Evolutionary conservation across 768 basidiomycete species (phyloP).

Genomic region (Hericium erinaceus): DNA sequence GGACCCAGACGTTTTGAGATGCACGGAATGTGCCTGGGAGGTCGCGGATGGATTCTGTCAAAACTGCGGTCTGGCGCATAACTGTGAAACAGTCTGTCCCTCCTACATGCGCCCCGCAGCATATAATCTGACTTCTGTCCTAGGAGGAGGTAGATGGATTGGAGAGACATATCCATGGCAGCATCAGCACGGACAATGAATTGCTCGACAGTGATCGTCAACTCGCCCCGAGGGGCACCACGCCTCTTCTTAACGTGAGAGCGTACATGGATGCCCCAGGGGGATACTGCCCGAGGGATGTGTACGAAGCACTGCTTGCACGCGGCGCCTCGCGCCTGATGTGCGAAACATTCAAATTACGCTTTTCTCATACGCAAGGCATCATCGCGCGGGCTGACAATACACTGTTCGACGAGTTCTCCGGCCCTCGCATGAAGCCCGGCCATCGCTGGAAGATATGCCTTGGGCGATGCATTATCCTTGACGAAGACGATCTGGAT

Average conservation of each 20-base stretch:
- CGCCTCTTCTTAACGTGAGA: slow-evolving; percentile 20
- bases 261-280: slow-evolving; percentile 4
- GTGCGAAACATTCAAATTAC: background rate
- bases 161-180: background rate
- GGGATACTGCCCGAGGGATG: slow-evolving; percentile 2
- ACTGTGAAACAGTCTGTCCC: slow-evolving; percentile 7
- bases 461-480: slow-evolving; percentile 26
- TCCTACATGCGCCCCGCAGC: no score
- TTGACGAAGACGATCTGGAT: slow-evolving; percentile 27
- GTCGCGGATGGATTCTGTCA: slow-evolving; percentile 23
- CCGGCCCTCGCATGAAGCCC: slow-evolving; percentile 23
- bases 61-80: slow-evolving; percentile 12
- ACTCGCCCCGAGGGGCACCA: slow-evolving; percentile 21
- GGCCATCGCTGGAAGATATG: slow-evolving; percentile 32
- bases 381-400: slow-evolving; percentile 25
- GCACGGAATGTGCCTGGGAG: slow-evolving; percentile 22
- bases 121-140: no score
- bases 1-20: background rate
- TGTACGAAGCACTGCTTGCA: slow-evolving; percentile 22
- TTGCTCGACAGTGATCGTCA: slow-evolving; percentile 20
- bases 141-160: background rate
- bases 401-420: slow-evolving; percentile 24
- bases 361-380: background rate
- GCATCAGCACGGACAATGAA: slow-evolving; percentile 14
- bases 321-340: slow-evolving; percentile 22